Evolutionary conservation across 1,284 basidiomycete genomes (phyloP).

Genomic region (Ustilago cynodontis): DNA sequence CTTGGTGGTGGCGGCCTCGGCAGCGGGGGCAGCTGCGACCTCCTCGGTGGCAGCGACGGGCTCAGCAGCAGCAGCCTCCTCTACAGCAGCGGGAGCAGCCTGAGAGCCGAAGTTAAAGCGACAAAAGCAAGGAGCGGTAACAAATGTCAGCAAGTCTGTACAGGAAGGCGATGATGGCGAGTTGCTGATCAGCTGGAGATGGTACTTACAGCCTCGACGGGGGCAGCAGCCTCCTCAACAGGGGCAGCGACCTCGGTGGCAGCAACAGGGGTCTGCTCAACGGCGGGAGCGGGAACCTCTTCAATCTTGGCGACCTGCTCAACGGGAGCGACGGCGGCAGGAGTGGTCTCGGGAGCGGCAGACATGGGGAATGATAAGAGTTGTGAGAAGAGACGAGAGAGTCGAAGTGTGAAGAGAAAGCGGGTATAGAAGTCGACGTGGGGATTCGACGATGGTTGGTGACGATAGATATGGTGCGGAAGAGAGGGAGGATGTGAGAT

Average conservation of each 20-base stretch:
- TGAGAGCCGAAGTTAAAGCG: neutral
- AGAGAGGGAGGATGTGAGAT: slow-evolving; percentile 14
- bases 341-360: slow-evolving; percentile 46
- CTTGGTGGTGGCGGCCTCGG: slow-evolving; percentile 17
- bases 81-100: slow-evolving; percentile 6
- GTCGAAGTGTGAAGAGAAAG: slow-evolving; percentile 1
- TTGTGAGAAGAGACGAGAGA: slow-evolving; percentile 12
- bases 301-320: slow-evolving; percentile 40
- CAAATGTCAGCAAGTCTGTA: neutral
- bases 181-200: neutral
- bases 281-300: slow-evolving; percentile 43
- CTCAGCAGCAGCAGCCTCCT: slow-evolving; percentile 16
- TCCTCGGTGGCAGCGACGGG: slow-evolving; percentile 34
- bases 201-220: slow-evolving; percentile 21
- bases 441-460: slow-evolving; percentile 10
- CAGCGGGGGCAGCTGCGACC: slow-evolving; percentile 23
- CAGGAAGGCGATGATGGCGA: neutral
- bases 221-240: slow-evolving; percentile 11
- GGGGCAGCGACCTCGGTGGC: slow-evolving; percentile 16
- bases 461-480: slow-evolving; percentile 13
- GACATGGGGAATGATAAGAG: slow-evolving; percentile 41
- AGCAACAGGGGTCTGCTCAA: slow-evolving; percentile 34
- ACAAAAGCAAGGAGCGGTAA: neutral
- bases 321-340: slow-evolving; percentile 36
- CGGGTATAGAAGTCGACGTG: slow-evolving; percentile 19